Evolutionary conservation across 129 eudicot species (phyloP).

Genomic region (Dittrichia graveolens): DNA sequence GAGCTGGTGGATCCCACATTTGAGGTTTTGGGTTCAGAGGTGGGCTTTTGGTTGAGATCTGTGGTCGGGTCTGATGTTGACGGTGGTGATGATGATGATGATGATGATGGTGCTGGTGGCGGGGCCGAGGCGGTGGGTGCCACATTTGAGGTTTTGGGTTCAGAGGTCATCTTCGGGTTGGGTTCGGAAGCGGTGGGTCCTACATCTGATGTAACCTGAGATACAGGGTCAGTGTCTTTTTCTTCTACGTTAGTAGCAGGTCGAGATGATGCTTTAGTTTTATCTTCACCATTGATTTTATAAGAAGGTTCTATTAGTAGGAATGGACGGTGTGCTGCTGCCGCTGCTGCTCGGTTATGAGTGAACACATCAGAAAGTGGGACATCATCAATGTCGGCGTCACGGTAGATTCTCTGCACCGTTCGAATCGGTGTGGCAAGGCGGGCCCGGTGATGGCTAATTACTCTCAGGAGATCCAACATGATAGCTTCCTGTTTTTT

Average conservation of each 20-base stretch:
- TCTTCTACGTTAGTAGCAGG: slow-evolving; percentile 44
- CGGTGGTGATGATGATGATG: slow-evolving; percentile 27
- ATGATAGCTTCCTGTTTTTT: slow-evolving; percentile 66
- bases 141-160: slow-evolving; percentile 15
- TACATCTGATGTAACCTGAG: slow-evolving; percentile 19
- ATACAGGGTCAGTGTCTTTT: slow-evolving; percentile 36
- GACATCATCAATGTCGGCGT: slow-evolving; percentile 53
- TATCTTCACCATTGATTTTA: slow-evolving; percentile 52
- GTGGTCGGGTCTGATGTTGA: slow-evolving; percentile 30
- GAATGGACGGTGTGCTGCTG: slow-evolving; percentile 40
- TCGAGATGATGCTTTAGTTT: slow-evolving; percentile 48
- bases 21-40: slow-evolving; percentile 10
- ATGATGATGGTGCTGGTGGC: background rate
- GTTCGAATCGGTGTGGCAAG: slow-evolving; percentile 88
- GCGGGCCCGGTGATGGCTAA: slow-evolving; percentile 81
- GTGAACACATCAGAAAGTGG: slow-evolving; percentile 55
- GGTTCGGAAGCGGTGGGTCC: slow-evolving; percentile 20
- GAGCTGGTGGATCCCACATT: background rate
- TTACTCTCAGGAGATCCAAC: slow-evolving; percentile 76
- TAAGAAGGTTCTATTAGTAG: slow-evolving; percentile 68
- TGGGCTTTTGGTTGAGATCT: slow-evolving; percentile 28
- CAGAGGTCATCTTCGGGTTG: slow-evolving; percentile 31
- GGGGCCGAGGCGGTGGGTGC: background rate
- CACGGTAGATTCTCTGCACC: slow-evolving; percentile 55
- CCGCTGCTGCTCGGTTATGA: slow-evolving; percentile 40